phyloP scores from a whole-genome alignment of 2,329 filamentous ascomycete genomes.

The Clarireedia homoeocarpa region DNA sequence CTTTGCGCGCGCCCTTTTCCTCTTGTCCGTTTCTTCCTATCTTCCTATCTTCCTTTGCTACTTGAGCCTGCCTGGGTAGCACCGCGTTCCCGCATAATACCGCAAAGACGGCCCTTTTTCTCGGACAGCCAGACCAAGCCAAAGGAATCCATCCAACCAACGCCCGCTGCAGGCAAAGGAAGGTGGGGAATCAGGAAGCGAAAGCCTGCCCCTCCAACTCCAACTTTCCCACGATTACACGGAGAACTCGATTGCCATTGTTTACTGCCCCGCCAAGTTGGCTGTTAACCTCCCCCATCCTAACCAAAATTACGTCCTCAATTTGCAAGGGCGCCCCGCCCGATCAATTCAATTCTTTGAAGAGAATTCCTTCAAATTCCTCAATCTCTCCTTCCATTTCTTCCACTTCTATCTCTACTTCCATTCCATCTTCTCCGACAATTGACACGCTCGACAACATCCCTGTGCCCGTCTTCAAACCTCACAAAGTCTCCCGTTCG shows the following conservation, averaged over 20 bases:
- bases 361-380: background rate
- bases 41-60: too few relatives aligned
- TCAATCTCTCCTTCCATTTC: background rate
- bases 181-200: background rate
- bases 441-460: background rate
- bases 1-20: too few relatives aligned
- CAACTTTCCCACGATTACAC: background rate
- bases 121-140: background rate
- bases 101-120: background rate
- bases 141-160: background rate
- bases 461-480: constrained; percentile 7
- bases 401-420: constrained; percentile 4
- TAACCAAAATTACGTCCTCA: constrained; percentile 12
- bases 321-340: constrained; percentile 11
- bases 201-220: background rate
- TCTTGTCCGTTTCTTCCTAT: too few relatives aligned
- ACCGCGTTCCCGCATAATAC: background rate
- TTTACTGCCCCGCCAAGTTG: constrained; percentile 8
- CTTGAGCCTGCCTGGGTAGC: too few relatives aligned
- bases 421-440: constrained; percentile 6
- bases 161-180: background rate
- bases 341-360: background rate
- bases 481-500: constrained; percentile 20
- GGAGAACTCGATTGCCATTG: background rate
- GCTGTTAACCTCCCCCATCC: constrained; percentile 4